Evolutionary conservation across 1,284 basidiomycete genomes (phyloP).

Genomic region (Leccinum pachyderme): DNA sequence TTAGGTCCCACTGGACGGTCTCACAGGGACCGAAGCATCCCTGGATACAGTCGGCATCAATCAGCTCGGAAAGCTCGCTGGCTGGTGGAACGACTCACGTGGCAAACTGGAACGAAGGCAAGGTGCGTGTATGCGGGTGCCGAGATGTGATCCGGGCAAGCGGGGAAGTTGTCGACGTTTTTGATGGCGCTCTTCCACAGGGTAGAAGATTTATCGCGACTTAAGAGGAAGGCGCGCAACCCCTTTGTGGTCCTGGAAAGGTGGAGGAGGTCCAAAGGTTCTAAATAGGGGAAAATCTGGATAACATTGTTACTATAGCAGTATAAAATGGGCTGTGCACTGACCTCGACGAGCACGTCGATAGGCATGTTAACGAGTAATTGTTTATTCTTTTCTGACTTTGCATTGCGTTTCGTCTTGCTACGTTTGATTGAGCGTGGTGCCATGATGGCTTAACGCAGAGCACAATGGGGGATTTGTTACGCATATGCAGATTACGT

Average conservation of each 20-base stretch:
- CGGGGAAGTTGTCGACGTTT: conserved; percentile 34
- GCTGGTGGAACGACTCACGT: conserved; percentile 30
- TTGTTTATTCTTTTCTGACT: not conserved
- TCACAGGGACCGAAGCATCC: conserved; percentile 32
- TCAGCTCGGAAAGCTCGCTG: not conserved
- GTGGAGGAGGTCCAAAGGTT: conserved; percentile 39
- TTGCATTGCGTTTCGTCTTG: not conserved
- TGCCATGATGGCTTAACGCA: conserved; percentile 2
- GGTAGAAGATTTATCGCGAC: conserved; percentile 24
- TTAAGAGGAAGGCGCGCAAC: conserved; percentile 38
- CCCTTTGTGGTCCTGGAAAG: conserved; percentile 40
- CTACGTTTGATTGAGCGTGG: not conserved
- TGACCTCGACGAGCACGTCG: conserved; percentile 19
- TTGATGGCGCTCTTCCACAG: conserved; percentile 37
- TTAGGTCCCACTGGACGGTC: conserved; percentile 37
- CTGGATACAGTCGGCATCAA: conserved; percentile 14
- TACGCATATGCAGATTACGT: not conserved
- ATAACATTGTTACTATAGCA: not conserved
- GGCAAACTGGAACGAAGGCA: conserved; percentile 38
- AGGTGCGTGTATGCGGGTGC: conserved; percentile 38
- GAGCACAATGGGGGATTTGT: not conserved
- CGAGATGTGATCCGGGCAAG: conserved; percentile 38
- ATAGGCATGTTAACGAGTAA: conserved; percentile 13
- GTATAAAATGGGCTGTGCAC: not conserved
- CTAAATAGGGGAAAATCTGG: conserved; percentile 37